phyloP scores from a whole-genome alignment of 2,329 filamentous ascomycete genomes.

The Paraconiothyrium brasiliense region DNA sequence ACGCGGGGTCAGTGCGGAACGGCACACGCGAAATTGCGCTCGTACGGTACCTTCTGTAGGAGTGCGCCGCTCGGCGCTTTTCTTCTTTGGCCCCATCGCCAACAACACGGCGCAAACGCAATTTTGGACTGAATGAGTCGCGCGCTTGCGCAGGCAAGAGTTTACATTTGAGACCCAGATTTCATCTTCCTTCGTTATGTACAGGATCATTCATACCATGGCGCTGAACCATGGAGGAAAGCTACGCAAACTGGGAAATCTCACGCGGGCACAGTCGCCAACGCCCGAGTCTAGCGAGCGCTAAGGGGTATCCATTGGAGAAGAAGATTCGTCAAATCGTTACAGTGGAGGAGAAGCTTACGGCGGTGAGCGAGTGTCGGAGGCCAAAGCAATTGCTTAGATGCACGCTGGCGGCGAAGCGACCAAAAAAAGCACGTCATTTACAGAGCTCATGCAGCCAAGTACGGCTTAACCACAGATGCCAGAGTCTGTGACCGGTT shows the following conservation, averaged over 20 bases:
- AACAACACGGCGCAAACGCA: background rate
- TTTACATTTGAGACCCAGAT: conserved; percentile 2
- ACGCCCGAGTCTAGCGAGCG: conserved; percentile 16
- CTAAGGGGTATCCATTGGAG: conserved; percentile 17
- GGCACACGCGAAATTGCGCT: conserved; percentile 7
- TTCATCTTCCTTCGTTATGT: conserved; percentile 9
- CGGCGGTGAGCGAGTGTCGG: conserved; percentile 11
- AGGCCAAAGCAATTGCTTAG: background rate
- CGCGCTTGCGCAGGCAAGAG: background rate
- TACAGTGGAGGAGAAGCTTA: conserved; percentile 5
- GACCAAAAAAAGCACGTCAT: conserved; percentile 3
- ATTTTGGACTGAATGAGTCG: background rate
- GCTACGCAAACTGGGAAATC: background rate
- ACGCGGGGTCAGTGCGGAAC: background rate
- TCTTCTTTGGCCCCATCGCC: background rate
- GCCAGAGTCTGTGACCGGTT: conserved; percentile 43
- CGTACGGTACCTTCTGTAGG: background rate
- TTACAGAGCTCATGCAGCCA: background rate
- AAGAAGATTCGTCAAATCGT: conserved; percentile 19
- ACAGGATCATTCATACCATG: background rate
- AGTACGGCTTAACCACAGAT: conserved; percentile 46
- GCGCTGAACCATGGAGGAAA: background rate
- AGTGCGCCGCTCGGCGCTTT: background rate
- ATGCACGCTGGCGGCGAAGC: conserved; percentile 9
- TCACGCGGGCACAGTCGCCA: background rate